These are phyloP conservation scores for Corynespora cassiicola DNA, from an alignment of 2,329 filamentous ascomycete genomes.

Conservation along the genomic window DNA sequence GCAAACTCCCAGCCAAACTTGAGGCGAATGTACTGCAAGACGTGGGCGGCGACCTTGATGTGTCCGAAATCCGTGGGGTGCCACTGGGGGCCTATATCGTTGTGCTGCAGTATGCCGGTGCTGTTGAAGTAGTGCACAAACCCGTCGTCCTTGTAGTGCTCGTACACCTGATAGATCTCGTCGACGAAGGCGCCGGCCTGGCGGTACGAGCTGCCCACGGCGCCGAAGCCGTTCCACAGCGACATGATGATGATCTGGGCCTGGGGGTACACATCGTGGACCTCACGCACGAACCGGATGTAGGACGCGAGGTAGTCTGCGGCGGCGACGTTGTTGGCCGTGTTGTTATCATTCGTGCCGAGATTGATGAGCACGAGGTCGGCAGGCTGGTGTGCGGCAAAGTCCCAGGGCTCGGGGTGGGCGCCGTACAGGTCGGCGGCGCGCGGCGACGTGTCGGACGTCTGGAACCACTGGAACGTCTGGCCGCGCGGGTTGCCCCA, in stretches of 20 bases:
- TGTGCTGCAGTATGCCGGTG: constrained; percentile 66
- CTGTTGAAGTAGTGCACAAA: constrained; percentile 70
- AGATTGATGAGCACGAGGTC: constrained; percentile 55
- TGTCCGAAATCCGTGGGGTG: constrained; percentile 69
- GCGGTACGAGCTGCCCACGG: constrained; percentile 58
- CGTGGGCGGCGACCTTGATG: constrained; percentile 63
- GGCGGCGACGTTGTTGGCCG: constrained; percentile 49
- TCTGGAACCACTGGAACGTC: constrained; percentile 64
- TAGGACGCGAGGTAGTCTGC: constrained; percentile 49
- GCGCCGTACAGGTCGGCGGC: constrained; percentile 51
- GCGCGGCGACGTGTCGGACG: constrained; percentile 60
- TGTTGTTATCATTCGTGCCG: constrained; percentile 55
- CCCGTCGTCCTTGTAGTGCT: constrained; percentile 57
- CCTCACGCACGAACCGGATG: constrained; percentile 48
- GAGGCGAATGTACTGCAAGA: constrained; percentile 64
- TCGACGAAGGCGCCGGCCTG: constrained; percentile 57
- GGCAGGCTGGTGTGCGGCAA: constrained; percentile 38
- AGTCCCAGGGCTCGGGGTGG: constrained; percentile 44
- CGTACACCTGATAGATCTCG: constrained; percentile 59
- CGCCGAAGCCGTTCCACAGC: constrained; percentile 62
- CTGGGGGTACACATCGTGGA: constrained; percentile 50
- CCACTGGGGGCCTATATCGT: constrained; percentile 64
- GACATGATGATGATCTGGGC: constrained; percentile 53
- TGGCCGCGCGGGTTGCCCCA: constrained; percentile 54
- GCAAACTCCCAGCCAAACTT: constrained; percentile 64